phyloP scores from a whole-genome alignment of 148 eudicot genomes.

The Spergularia bocconei region DNA sequence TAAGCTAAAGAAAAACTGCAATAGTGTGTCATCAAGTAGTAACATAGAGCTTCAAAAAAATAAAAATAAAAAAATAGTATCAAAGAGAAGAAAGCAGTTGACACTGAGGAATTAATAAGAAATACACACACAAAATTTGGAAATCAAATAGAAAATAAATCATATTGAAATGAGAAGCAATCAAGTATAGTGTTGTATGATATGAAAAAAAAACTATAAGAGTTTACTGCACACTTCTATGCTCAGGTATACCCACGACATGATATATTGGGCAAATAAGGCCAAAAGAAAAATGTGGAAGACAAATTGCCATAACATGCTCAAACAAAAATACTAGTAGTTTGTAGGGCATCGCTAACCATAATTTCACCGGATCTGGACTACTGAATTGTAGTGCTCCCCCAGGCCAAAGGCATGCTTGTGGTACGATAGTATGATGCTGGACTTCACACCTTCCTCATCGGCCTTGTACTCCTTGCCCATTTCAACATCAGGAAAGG shows the following conservation, averaged over 20 bases:
- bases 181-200: not conserved
- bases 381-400: constrained; percentile 76
- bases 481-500: constrained; percentile 83
- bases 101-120: too few species aligned
- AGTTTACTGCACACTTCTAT: constrained; percentile 2
- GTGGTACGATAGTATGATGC: constrained; percentile 65
- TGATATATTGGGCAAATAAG: not conserved
- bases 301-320: not conserved
- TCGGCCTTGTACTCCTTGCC: constrained; percentile 67
- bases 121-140: too few species aligned
- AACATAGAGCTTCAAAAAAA: too few species aligned
- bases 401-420: constrained; percentile 79
- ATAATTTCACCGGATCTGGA: constrained; percentile 20
- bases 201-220: not conserved
- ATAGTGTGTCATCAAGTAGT: too few species aligned
- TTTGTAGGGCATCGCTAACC: constrained; percentile 13
- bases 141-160: not conserved
- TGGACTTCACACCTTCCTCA: constrained; percentile 24
- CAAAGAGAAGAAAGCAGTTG: too few species aligned
- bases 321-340: not conserved
- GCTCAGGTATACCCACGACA: constrained; percentile 5
- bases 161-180: not conserved
- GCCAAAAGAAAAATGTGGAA: not conserved
- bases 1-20: too few species aligned
- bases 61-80: too few species aligned